Evolutionary conservation across 352 stramenopile species (phyloP).

Genomic region (Blastocystis sp.): DNA sequence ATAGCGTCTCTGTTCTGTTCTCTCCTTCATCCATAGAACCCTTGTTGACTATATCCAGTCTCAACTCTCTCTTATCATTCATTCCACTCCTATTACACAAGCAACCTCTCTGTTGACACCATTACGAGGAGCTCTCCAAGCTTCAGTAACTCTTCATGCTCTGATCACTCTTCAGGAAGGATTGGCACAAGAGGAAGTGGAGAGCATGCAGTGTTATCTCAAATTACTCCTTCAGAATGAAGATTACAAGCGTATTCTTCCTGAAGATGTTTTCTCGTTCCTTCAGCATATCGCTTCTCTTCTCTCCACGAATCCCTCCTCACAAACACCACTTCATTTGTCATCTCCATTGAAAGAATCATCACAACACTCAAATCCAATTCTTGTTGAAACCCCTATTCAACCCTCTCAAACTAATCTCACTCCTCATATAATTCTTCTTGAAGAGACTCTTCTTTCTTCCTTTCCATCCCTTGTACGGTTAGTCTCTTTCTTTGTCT

Average conservation of each 20-base stretch:
- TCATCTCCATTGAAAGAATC: too few species aligned
- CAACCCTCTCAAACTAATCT: background rate
- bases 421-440: background rate
- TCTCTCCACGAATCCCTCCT: background rate
- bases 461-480: background rate
- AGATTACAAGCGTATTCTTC: conserved; percentile 13
- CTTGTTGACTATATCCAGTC: conserved; percentile 42
- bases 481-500: background rate
- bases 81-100: conserved; percentile 24
- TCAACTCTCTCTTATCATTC: background rate
- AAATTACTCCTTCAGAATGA: background rate
- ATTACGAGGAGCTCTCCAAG: background rate
- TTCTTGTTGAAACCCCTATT: background rate
- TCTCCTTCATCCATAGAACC: background rate
- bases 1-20: background rate
- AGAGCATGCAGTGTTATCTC: background rate
- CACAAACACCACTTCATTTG: too few species aligned
- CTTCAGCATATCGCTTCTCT: background rate
- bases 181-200: background rate
- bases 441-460: background rate
- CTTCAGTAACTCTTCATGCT: conserved; percentile 24
- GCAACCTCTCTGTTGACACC: background rate
- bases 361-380: background rate
- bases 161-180: background rate
- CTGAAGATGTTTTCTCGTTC: background rate